Evolutionary conservation across 78 protist genomes (phyloP).

Genomic region (Dictyostelium purpureum): DNA sequence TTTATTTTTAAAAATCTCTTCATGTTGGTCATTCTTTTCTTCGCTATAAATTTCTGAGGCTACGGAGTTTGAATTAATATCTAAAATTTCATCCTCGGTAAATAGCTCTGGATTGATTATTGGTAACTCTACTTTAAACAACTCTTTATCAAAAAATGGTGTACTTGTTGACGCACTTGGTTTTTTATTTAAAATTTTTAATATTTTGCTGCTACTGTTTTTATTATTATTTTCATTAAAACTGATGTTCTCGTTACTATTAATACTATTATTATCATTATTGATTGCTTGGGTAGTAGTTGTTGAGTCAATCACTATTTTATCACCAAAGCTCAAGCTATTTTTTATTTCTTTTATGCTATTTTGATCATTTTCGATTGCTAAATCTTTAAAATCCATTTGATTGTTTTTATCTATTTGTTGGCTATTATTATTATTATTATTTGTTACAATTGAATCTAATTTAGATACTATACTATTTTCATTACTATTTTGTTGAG

Average conservation of each 20-base stretch:
- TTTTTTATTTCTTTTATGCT: no score
- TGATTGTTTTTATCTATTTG: no score
- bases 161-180: not conserved
- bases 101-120: slow-evolving; percentile 3
- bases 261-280: not conserved
- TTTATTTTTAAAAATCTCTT: not conserved
- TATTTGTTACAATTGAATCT: no score
- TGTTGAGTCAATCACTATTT: not conserved
- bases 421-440: no score
- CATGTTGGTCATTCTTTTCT: not conserved
- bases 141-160: slow-evolving; percentile 17
- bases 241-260: not conserved
- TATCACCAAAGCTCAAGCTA: no score
- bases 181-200: not conserved
- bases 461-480: no score
- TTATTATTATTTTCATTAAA: not conserved
- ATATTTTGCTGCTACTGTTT: not conserved
- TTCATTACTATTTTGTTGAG: no score
- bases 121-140: not conserved
- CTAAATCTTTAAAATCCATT: no score
- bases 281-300: not conserved
- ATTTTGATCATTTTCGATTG: no score
- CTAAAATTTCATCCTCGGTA: not conserved
- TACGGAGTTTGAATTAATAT: not conserved
- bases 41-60: not conserved